Base-by-base conservation (phyloP, 352 stramenopile species). In the Pythium rhizo-oryzae region DNA sequence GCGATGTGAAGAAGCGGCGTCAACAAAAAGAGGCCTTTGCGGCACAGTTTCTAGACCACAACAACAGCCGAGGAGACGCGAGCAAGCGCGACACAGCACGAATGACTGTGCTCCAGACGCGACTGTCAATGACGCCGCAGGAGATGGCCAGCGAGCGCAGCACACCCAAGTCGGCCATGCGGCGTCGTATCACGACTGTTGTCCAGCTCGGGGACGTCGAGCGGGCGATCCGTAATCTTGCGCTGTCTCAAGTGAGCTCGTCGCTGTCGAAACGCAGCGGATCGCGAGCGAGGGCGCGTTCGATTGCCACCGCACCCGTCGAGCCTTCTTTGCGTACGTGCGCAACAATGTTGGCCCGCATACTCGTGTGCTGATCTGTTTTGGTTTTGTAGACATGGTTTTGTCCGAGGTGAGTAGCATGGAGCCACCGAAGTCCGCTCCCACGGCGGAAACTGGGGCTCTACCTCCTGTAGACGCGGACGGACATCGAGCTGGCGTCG, bases 101-200 rank as follows among this genome's bases (percentile, higher is more conserved):
- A 5, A 54, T 77, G 52, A 87, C 82, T 4, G 61, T 89, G 12
- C 57, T 89, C 37, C 75, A 91, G 51, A 59, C 85, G 46, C 68
- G 81, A 11, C 66, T 90, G 35, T 83, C 79, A 43, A 60, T 89
- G 6, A 78, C 78, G 39, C 57, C 72, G 16, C 53, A 75, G 21
- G 69, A 81, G 47, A 72, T 81, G 62, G 52, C 47, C n/a, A 58
- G 28, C 33, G 65, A 71, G 57, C 64, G 63, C 19, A 37, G 41
- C 15, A 64, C 55, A 18, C 30, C 33, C 25, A 70, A 49, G 43
- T 46, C 50, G 37, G 37, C 11, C 11, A 66, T 41, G 35, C 35
- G 60, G 7, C 50, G 60, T 16, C 57, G 57, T 19, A 64, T 64
- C 41, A 64, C 57, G 16, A 64, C 57, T 0, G 57, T 64, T 24